Evolutionary conservation across 441 rosid species (phyloP), one percentile per base, ranked within the genome.

Genomic region (Pelargonium myrrhifolium): DNA sequence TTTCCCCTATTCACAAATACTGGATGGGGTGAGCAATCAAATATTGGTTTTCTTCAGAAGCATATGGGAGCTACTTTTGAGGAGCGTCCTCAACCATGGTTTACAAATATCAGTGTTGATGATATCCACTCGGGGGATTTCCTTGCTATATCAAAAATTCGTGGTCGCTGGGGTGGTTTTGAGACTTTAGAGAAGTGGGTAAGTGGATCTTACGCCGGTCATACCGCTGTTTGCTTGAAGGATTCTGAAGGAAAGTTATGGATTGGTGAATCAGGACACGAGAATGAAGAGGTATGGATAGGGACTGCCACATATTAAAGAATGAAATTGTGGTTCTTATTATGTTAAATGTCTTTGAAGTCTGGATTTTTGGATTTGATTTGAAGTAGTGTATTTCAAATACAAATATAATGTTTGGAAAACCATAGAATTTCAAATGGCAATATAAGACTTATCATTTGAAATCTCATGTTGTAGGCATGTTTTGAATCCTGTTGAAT

Each of bases 151-250:
- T 93, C 97, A 21, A 93, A 91, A 81, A 88, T 91, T 73, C 96
- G 99, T 66, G 99, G 97, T 21, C 83, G 95, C 59, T 93, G 97
- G 99, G 99, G 97, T 74, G 99, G 97, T 65, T 93, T 93, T 76
- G 97, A 93, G 85, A 91, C 95, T 39, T 74, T 93, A 56, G 99
- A 91, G 87, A 93, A 93, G 87, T 91, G 99, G 99, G 97, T 93
- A 40, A 93, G 85, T 65, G 99, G 99, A 74, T 77, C 99, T 37
- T 93, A 89, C 80, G 99, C 97, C 71, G 99, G 99, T 65, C 99
- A 91, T 79, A 65, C 84, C 71, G 96, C 99, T 76, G 87, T 93
- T 74, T 91, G 89, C 78, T 78, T 93, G 60, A 85, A 77, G 85
- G 99, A 93, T 79, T 83, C 92, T 65, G 86, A 91, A 75, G 99